Base-by-base conservation (phyloP, 805 yeast genomes). In the Grigorovia transvaalensis region DNA sequence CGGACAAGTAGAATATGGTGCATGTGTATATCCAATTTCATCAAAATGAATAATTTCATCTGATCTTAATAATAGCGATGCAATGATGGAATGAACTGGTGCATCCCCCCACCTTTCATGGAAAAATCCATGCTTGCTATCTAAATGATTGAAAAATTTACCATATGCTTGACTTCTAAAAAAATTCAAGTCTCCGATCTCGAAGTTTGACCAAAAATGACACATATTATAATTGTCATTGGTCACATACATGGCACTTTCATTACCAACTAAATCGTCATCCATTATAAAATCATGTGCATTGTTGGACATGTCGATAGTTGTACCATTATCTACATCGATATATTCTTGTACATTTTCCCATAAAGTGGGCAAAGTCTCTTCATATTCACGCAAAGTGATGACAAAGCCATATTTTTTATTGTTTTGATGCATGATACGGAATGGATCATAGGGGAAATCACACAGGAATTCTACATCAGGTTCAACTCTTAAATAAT, bases 31-130 rank as follows among this genome's bases (percentile, higher is more conserved):
- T 0, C 96, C 96, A 17, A 88, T 74, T 59, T 88, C 95, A 52
- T 82, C 82, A 66, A 89, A 86, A 71, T 84, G 88, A 62, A 82
- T 84, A 44, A 89, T 68, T 62, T 87, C 84, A 17, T 72, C 64
- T 50, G 71, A 75, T 55, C 81, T 78, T 55, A 86, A 67, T 45
- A 86, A 64, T 45, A 86, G 64, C 0, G 85, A 65, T 1, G 78
- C 81, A 1, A 81, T 95, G 30, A 88, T 71, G 0, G 91, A 74
- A 65, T 88, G 96, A 15, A 88, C 86, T 0, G 96, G 96, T 0
- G 96, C 96, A 69, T 89, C 96, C 15, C 96, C 96, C 96, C 96
- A 89, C 53, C 96, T 71, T 67, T 88, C 96, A 52, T 85, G 84
- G 65, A 84, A 84, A 63, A 87, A 86, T 4, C 93, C 93, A 47